Base-by-base conservation (phyloP, 768 basidiomycete species). In the Tricholomella constricta region DNA sequence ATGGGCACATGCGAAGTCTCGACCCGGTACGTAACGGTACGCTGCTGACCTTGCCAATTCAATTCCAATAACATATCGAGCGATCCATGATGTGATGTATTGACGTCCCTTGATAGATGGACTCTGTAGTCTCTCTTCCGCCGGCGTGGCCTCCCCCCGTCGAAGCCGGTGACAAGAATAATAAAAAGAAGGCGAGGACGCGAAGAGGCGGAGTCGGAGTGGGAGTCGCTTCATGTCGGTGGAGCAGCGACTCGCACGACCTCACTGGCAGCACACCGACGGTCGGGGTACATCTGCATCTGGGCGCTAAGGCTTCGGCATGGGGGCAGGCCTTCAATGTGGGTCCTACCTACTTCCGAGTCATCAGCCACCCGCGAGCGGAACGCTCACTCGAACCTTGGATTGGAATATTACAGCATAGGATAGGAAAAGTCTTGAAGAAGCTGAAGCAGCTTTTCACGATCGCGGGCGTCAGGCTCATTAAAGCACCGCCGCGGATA, bases 201-300 rank as follows among this genome's bases (percentile, higher is more conserved):
- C 8, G 31, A 25, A 22, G n/a, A 19, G 19, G 45, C 51, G n/a
- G n/a, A n/a, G n/a, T n/a, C n/a, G n/a, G n/a, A n/a, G n/a, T n/a
- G n/a, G n/a, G n/a, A n/a, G n/a, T n/a, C n/a, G n/a, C n/a, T n/a
- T n/a, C n/a, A n/a, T n/a, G n/a, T n/a, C 3, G 36, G n/a, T 46
- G 37, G 45, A 38, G 52, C 10, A 46, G 42, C 32, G 52, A 53
- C n/a, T n/a, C n/a, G 22, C 17, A 46, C n/a, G 45, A 46, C 10
- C 29, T 46, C 5, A n/a, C 32, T 20, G 20, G 27, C 31, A n/a
- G 29, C 27, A 11, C 44, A 4, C n/a, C 17, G 10, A 20, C n/a
- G n/a, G n/a, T n/a, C n/a, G n/a, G n/a, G n/a, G n/a, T n/a, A n/a
- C n/a, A n/a, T n/a, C n/a, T 31, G 6, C 14, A 34, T 12, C 25